Percentiles rank a stretch among this genome's conserved stretches.
Evolutionary conservation across 116 monocot genomes (phyloP).

Genomic region (Papilionanthe hybrid): DNA sequence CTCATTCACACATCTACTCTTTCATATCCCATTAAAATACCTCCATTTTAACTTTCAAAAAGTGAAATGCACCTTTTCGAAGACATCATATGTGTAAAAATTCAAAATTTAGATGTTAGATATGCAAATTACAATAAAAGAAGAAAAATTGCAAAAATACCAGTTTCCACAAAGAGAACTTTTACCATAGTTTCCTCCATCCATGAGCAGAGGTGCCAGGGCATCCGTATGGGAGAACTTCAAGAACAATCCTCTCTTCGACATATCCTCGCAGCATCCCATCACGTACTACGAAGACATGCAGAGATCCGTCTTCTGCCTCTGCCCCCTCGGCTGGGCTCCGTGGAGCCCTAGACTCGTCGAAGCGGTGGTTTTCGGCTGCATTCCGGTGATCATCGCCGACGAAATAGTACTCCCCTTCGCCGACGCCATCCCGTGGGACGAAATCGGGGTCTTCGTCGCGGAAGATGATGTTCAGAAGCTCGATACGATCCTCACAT

Average conservation of each 20-base stretch:
- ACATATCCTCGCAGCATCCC: slow-evolving; percentile 81
- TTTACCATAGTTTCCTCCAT: too few species aligned
- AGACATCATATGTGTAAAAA: too few species aligned
- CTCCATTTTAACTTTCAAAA: too few species aligned
- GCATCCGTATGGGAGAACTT: slow-evolving; percentile 93
- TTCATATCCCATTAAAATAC: too few species aligned
- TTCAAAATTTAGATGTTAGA: too few species aligned
- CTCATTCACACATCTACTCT: too few species aligned
- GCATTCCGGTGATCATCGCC: slow-evolving; percentile 86
- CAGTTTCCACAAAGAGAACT: too few species aligned
- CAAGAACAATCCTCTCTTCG: slow-evolving; percentile 85
- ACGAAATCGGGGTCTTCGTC: slow-evolving; percentile 82
- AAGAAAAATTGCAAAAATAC: too few species aligned
- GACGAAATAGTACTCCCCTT: slow-evolving; percentile 84
- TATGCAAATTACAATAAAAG: too few species aligned
- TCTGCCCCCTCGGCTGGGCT: slow-evolving; percentile 90
- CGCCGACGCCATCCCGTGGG: slow-evolving; percentile 88
- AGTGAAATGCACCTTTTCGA: too few species aligned
- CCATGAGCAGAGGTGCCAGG: slow-evolving; percentile 51
- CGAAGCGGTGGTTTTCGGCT: slow-evolving; percentile 74
- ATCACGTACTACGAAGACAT: slow-evolving; percentile 89
- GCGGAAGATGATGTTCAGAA: slow-evolving; percentile 73
- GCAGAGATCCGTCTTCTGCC: slow-evolving; percentile 83
- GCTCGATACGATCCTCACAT: slow-evolving; percentile 70
- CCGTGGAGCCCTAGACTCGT: slow-evolving; percentile 86